Evolutionary conservation across 495 filamentous ascomycete species (phyloP), one percentile per base, ranked within the genome.

Genomic region (Trichoderma reesei): DNA sequence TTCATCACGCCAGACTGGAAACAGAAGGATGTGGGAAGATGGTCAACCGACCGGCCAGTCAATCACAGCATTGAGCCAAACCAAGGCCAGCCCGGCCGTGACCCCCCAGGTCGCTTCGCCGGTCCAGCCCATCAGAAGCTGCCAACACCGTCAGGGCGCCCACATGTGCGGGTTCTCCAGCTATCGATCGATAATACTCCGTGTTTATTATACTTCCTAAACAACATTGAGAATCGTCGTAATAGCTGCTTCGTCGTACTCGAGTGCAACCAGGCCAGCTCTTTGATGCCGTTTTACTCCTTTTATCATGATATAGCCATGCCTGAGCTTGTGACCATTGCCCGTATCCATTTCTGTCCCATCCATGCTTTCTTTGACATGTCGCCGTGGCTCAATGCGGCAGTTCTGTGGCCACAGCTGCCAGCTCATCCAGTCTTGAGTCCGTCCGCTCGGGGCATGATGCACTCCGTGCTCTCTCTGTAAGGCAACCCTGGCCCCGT

Each of bases 111-210:
- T 48, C 44, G 44, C 44, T 48, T 48, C 14, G 44, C 44, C 16
- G n/a, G 16, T n/a, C 44, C 31, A 56, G 51, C 51, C 51, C 51
- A 56, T 56, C 51, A 56, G 51, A 56, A 31, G 51, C 51, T 56
- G 51, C 51, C 51, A 56, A 56, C 42, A n/a, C n/a, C n/a, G n/a
- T n/a, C n/a, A n/a, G 16, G 42, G 42, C 42, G 16, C 42, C 42
- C 42, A n/a, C 42, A 14, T 39, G 37, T 39, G 37, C 37, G 37
- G 37, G 10, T 39, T 39, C 37, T 13, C 3, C 42, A 13, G 42
- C 42, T n/a, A 46, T 14, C 4, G 42, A 5, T 5, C 42, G 9
- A 46, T 3, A 5, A 46, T 14, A 5, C 4, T 46, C 42, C 5
- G 16, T n/a, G 11, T 3, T n/a, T 46, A 14, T 14, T 39, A 5